phyloP scores from a whole-genome alignment of 108 stramenopile genomes.

The Pseudonitzschia pungens region DNA sequence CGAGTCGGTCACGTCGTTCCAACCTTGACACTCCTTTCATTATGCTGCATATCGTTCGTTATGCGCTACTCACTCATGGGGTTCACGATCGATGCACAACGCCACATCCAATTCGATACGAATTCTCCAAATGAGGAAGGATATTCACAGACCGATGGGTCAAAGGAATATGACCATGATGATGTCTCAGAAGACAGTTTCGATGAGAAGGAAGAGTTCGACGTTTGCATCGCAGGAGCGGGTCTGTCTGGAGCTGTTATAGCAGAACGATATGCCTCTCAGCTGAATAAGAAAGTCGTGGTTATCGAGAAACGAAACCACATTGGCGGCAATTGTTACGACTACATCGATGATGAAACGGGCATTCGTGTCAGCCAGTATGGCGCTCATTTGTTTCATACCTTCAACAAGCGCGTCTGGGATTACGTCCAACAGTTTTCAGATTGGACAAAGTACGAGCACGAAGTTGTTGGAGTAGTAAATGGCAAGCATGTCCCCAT shows the following conservation, averaged over 20 bases:
- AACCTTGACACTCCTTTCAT: not conserved
- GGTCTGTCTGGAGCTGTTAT: slow-evolving; percentile 76
- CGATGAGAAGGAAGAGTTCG: slow-evolving; percentile 38
- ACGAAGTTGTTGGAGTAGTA: slow-evolving; percentile 62
- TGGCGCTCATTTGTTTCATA: slow-evolving; percentile 82
- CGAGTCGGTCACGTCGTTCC: not conserved
- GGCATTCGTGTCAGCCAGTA: slow-evolving; percentile 58
- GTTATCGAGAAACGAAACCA: slow-evolving; percentile 73
- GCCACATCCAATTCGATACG: not conserved
- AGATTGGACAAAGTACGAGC: slow-evolving; percentile 74
- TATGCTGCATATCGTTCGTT: not conserved
- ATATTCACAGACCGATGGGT: not conserved
- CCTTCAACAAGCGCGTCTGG: slow-evolving; percentile 66
- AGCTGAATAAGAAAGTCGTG: slow-evolving; percentile 49
- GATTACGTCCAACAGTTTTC: slow-evolving; percentile 63
- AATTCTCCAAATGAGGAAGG: not conserved
- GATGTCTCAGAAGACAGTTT: not conserved
- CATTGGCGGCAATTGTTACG: slow-evolving; percentile 86
- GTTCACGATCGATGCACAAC: not conserved
- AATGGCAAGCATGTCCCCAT: slow-evolving; percentile 72
- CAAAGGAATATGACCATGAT: not conserved
- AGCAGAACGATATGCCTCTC: slow-evolving; percentile 70
- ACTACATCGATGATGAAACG: slow-evolving; percentile 67
- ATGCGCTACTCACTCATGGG: not conserved
- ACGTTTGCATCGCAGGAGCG: slow-evolving; percentile 75